These are phyloP conservation scores for Mycena polygramma DNA, from an alignment of 768 basidiomycete species.

Conservation along the genomic window DNA sequence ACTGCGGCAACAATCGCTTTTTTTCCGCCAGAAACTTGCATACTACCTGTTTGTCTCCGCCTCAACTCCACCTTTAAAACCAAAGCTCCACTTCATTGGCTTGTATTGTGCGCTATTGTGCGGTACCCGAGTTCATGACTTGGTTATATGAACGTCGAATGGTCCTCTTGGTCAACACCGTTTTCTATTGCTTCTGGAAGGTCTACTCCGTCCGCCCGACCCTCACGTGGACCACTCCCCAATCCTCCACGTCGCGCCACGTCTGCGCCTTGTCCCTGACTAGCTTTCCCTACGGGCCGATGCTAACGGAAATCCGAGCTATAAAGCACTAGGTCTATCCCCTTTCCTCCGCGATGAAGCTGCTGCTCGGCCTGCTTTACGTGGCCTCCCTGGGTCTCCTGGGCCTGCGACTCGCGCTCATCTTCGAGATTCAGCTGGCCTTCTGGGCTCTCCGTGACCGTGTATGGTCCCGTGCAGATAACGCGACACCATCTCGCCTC, in stretches of 20 bases:
- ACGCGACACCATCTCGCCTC: slow-evolving; percentile 9
- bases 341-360: slow-evolving; percentile 17
- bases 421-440: slow-evolving; percentile 16
- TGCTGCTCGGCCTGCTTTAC: slow-evolving; percentile 33
- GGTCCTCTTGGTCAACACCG: no score
- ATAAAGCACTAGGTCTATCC: slow-evolving; percentile 8
- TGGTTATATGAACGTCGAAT: no score
- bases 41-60: no score
- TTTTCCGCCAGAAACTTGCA: no score
- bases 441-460: slow-evolving; percentile 17
- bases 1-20: no score
- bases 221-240: background rate
- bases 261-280: background rate
- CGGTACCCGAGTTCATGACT: no score
- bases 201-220: background rate
- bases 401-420: slow-evolving; percentile 21
- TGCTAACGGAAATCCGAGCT: background rate
- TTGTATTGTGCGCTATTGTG: no score
- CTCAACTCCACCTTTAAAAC: no score
- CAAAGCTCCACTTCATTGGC: no score
- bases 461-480: background rate
- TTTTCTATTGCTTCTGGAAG: background rate
- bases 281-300: slow-evolving; percentile 13
- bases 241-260: slow-evolving; percentile 30
- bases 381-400: slow-evolving; percentile 34